Evolutionary conservation across 768 basidiomycete genomes (phyloP).

Genomic region (Podaxis rugospora): DNA sequence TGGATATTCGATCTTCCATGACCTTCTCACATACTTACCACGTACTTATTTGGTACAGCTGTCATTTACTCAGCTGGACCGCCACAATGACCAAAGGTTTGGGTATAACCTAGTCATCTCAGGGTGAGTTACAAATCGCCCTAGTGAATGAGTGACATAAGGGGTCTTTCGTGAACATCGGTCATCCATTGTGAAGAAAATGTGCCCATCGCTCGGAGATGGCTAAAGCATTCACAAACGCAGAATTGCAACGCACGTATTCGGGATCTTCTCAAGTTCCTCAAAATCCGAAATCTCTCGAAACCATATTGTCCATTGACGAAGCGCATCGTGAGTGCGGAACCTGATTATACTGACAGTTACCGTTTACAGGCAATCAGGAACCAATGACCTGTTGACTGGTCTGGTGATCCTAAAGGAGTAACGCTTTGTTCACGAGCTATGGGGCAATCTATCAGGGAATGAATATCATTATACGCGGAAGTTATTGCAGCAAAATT

Average conservation of each 20-base stretch:
- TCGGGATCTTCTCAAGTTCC: neutral
- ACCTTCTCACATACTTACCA: neutral
- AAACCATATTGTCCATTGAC: neutral
- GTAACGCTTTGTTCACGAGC: neutral
- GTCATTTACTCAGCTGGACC: neutral
- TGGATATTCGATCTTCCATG: neutral
- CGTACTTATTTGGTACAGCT: neutral
- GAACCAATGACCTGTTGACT: slow-evolving; percentile 1
- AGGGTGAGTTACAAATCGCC: neutral
- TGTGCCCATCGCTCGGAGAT: neutral
- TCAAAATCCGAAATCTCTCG: neutral
- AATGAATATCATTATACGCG: neutral
- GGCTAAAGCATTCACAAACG: neutral
- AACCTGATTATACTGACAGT: neutral
- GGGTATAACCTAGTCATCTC: neutral
- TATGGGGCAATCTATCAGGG: neutral
- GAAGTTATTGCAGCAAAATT: neutral
- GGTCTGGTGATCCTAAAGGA: slow-evolving; percentile 9
- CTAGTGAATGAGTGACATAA: neutral
- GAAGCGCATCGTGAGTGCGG: neutral
- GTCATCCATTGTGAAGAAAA: neutral
- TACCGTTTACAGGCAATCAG: slow-evolving; percentile 1
- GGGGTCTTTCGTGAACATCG: neutral
- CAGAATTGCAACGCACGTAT: neutral
- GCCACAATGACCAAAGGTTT: neutral